A percentile compares a stretch with the other conserved stretches of the same genome.
These are phyloP conservation scores for Solanum neorickii DNA, from an alignment of 257 asterid species.

Conservation along the genomic window DNA sequence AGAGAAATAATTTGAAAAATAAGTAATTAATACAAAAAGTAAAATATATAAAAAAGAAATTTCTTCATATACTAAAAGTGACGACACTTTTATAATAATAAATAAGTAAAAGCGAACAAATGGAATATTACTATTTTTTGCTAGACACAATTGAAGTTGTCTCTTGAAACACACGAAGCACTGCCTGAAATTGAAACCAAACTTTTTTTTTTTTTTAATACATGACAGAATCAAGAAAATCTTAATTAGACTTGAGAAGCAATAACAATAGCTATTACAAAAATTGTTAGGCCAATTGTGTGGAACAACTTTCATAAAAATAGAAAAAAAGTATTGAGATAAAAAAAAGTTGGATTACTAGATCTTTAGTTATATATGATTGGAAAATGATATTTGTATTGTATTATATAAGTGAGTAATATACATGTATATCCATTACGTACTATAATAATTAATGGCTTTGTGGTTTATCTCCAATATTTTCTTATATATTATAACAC, in stretches of 20 bases:
- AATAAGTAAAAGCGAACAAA: too few species aligned
- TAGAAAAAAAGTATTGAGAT: background rate
- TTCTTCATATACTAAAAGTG: background rate
- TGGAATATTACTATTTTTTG: background rate
- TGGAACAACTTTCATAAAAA: background rate
- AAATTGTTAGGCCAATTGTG: background rate
- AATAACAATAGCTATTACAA: background rate
- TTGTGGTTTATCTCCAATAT: background rate
- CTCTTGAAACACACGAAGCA: background rate
- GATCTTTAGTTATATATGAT: background rate
- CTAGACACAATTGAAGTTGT: background rate
- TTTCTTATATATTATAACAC: background rate
- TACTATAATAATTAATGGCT: background rate
- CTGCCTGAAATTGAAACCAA: background rate
- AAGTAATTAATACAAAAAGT: background rate
- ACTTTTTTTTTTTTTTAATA: background rate
- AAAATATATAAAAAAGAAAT: too few species aligned
- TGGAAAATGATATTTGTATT: background rate
- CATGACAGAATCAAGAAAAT: background rate
- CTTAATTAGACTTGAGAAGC: background rate
- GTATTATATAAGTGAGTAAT: background rate
- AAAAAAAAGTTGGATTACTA: background rate
- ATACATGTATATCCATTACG: background rate
- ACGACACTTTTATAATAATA: too few species aligned
- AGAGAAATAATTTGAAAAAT: too few species aligned